A percentile compares a stretch with the other conserved stretches of the same genome.
Evolutionary conservation across 441 rosid species (phyloP).

Genomic region (Theobroma grandiflorum): DNA sequence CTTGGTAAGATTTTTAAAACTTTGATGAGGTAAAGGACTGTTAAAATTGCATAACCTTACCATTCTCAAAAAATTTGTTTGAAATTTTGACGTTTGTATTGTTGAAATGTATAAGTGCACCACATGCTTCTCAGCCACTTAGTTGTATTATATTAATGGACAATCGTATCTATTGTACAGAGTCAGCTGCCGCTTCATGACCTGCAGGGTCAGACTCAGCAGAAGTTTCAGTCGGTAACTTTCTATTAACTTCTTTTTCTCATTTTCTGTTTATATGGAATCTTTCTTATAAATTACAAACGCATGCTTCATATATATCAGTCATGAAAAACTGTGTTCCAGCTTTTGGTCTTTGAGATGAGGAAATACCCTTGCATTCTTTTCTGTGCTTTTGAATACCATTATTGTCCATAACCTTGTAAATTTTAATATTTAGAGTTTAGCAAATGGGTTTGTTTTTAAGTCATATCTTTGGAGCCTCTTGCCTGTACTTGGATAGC

Average conservation of each 20-base stretch:
- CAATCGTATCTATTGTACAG: slow-evolving; percentile 41
- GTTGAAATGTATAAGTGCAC: not conserved
- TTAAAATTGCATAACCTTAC: not conserved
- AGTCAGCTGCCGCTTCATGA: slow-evolving; percentile 73
- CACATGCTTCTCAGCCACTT: not conserved
- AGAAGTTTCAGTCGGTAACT: slow-evolving; percentile 78
- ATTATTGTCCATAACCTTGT: not conserved
- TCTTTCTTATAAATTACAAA: not conserved
- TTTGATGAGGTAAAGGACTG: not conserved
- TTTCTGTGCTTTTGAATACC: not conserved
- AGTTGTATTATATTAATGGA: slow-evolving; percentile 18
- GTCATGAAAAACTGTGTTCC: not conserved
- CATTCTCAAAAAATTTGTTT: not conserved
- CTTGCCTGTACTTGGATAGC: not conserved
- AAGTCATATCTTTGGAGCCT: not conserved
- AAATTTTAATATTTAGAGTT: not conserved
- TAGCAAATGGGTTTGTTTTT: not conserved
- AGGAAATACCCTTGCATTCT: not conserved
- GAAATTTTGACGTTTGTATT: slow-evolving; percentile 5
- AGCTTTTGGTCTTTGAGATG: not conserved
- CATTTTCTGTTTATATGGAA: not conserved
- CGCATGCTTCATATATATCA: not conserved
- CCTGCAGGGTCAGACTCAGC: slow-evolving; percentile 77
- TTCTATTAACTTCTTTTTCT: slow-evolving; percentile 23
- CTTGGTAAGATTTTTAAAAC: not conserved